Percentiles rank a stretch among this genome's conserved stretches.
Conservation (phyloP, 2,329 filamentous ascomycete species). For the Colletotrichum brevisporum region DNA sequence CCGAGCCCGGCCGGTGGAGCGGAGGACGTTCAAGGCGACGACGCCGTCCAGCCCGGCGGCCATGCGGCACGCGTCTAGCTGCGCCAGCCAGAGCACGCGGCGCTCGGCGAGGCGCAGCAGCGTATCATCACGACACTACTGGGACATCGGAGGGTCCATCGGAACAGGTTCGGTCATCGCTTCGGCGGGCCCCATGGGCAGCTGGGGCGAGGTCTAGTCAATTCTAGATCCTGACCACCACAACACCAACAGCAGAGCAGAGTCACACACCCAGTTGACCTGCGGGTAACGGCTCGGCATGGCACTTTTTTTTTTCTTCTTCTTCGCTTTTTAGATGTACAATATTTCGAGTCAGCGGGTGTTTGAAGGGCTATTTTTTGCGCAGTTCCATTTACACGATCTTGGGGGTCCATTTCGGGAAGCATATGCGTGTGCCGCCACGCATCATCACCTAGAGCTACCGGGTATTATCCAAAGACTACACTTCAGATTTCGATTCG, state of each 20-base stretch:
- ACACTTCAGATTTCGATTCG: conserved; percentile 9
- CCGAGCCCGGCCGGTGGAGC: conserved; percentile 65
- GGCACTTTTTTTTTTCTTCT: conserved; percentile 1
- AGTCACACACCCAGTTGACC: neutral
- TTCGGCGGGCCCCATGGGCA: conserved; percentile 77
- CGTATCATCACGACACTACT: conserved; percentile 86
- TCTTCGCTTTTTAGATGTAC: conserved; percentile 18
- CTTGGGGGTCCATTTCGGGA: neutral
- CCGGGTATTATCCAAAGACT: conserved; percentile 20
- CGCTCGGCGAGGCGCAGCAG: conserved; percentile 77
- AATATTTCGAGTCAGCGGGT: conserved; percentile 30
- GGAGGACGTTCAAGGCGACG: conserved; percentile 69
- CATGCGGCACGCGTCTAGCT: conserved; percentile 73
- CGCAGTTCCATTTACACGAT: neutral
- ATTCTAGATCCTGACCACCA: neutral
- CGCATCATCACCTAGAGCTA: conserved; percentile 20
- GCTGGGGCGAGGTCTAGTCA: conserved; percentile 80
- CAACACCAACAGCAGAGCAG: conserved; percentile 4
- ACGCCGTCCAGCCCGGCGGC: conserved; percentile 64
- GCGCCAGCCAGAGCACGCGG: conserved; percentile 89
- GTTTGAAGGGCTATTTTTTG: neutral
- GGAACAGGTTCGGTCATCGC: conserved; percentile 82
- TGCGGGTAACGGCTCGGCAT: conserved; percentile 1
- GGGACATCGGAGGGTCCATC: conserved; percentile 88
- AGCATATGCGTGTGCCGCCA: conserved; percentile 34